Evolutionary conservation across 2,329 filamentous ascomycete genomes (phyloP).

Genomic region (Dothiorella sarmentorum): DNA sequence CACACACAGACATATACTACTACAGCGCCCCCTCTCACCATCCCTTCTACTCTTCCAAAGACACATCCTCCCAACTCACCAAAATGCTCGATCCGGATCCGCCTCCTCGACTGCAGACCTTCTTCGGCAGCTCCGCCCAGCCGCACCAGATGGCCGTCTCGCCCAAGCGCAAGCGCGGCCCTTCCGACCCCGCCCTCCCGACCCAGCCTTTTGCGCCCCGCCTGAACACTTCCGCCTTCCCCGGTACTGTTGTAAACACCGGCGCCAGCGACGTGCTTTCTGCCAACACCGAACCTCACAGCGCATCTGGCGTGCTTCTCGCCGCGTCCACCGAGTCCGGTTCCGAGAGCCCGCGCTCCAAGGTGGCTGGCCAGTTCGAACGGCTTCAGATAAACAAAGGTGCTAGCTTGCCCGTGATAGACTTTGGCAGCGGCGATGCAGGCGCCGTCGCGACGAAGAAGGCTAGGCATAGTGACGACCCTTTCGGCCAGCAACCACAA

Average conservation of each 20-base stretch:
- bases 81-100: not conserved
- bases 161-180: conserved; percentile 19
- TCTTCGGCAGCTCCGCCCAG: not conserved
- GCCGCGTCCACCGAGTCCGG: not conserved
- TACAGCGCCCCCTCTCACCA: conserved; percentile 2
- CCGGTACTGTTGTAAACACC: not conserved
- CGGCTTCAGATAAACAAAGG: conserved; percentile 4
- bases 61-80: not conserved
- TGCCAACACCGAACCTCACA: conserved; percentile 13
- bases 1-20: not conserved
- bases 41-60: not conserved
- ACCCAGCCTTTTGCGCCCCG: conserved; percentile 18
- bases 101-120: conserved; percentile 1
- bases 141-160: conserved; percentile 11
- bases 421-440: conserved; percentile 3
- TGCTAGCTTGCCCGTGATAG: conserved; percentile 1
- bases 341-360: conserved; percentile 16
- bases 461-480: not conserved
- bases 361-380: conserved; percentile 12
- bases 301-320: not conserved
- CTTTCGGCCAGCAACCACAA: not conserved
- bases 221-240: conserved; percentile 18
- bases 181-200: conserved; percentile 16
- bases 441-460: conserved; percentile 10
- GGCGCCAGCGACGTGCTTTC: conserved; percentile 2